Conservation (phyloP, 805 yeast genomes). For the Suhomyces kilbournensis region DNA sequence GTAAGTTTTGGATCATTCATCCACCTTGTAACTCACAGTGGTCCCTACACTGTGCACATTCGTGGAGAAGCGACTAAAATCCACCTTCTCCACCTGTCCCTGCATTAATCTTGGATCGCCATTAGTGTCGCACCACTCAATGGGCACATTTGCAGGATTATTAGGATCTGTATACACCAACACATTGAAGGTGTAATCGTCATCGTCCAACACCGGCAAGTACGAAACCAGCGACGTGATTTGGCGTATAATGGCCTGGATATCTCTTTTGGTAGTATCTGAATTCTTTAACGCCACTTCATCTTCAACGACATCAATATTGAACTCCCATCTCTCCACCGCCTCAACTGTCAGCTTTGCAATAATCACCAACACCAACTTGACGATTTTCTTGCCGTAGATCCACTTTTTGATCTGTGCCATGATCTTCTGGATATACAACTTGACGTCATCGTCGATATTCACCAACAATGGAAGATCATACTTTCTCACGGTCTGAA, state of each 20-base stretch:
- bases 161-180: slow-evolving; percentile 74
- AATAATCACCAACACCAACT: slow-evolving; percentile 70
- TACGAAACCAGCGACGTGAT: slow-evolving; percentile 86
- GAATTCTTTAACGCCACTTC: slow-evolving; percentile 25
- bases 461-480: slow-evolving; percentile 72
- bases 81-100: slow-evolving; percentile 60
- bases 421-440: slow-evolving; percentile 65
- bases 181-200: slow-evolving; percentile 74
- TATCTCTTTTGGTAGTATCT: slow-evolving; percentile 63
- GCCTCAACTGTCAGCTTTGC: slow-evolving; percentile 63
- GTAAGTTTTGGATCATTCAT: too few relatives aligned
- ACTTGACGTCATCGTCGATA: slow-evolving; percentile 70
- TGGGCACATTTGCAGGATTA: slow-evolving; percentile 53
- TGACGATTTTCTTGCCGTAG: slow-evolving; percentile 61
- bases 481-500: slow-evolving; percentile 71
- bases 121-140: slow-evolving; percentile 78
- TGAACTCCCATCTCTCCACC: slow-evolving; percentile 87
- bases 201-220: slow-evolving; percentile 64
- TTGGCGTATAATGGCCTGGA: slow-evolving; percentile 84
- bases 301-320: slow-evolving; percentile 42
- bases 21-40: slow-evolving; percentile 55
- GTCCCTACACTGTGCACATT: slow-evolving; percentile 69
- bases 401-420: slow-evolving; percentile 68
- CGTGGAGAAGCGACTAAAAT: slow-evolving; percentile 66
- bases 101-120: slow-evolving; percentile 53